Percentiles rank a stretch among this genome's conserved stretches.
Conservation (phyloP, 179 eudicot species). For the Beta macrorhiza region DNA sequence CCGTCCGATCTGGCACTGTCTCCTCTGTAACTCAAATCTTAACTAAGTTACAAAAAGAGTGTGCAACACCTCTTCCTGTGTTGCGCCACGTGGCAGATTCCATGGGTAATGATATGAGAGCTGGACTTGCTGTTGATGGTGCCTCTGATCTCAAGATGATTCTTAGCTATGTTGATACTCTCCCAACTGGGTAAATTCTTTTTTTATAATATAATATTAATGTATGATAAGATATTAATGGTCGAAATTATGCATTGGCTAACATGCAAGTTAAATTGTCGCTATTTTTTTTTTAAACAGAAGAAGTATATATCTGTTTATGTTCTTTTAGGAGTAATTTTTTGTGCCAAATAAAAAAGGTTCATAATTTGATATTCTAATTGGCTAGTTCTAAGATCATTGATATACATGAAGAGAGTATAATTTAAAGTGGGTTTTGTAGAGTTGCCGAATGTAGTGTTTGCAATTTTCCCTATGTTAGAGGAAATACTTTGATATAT, state of each 20-base stretch:
- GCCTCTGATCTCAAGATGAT: slow-evolving; percentile 74
- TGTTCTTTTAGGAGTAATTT: no score
- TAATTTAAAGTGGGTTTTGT: no score
- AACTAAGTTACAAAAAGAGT: slow-evolving; percentile 50
- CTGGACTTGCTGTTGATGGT: slow-evolving; percentile 62
- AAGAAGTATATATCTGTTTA: no score
- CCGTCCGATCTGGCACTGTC: slow-evolving; percentile 41
- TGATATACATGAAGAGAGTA: no score
- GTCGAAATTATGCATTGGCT: not conserved
- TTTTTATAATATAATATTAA: not conserved
- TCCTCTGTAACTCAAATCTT: slow-evolving; percentile 32
- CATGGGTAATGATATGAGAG: slow-evolving; percentile 68
- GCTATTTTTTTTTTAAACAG: no score
- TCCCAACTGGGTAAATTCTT: slow-evolving; percentile 59
- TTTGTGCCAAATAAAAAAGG: no score
- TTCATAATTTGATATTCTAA: no score
- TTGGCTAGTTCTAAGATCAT: no score
- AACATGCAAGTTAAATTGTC: not conserved
- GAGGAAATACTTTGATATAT: no score
- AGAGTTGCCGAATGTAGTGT: no score
- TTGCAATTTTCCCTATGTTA: no score
- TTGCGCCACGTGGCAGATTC: slow-evolving; percentile 74
- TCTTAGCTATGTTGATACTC: slow-evolving; percentile 58
- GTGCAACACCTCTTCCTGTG: slow-evolving; percentile 68
- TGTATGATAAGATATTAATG: no score